Conservation (phyloP, 108 stramenopile species). For the Mediolabrus comicus region DNA sequence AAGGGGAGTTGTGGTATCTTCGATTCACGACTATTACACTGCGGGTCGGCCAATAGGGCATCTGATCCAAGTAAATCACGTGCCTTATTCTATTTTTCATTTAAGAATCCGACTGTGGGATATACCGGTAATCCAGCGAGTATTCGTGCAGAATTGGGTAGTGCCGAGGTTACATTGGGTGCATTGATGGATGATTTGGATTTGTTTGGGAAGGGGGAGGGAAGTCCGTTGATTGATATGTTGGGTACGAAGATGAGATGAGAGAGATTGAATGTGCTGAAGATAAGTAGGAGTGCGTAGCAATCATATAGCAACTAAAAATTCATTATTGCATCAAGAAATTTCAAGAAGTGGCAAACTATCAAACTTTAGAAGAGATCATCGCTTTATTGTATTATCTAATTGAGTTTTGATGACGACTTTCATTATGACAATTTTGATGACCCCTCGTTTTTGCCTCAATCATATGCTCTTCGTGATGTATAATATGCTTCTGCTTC, state of each 20-base stretch:
- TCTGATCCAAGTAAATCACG: conserved; percentile 39
- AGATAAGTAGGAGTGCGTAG: too few relatives aligned
- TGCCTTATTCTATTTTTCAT: conserved; percentile 78
- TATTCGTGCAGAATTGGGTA: conserved; percentile 53
- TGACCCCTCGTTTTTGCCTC: too few relatives aligned
- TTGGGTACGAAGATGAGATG: conserved; percentile 24
- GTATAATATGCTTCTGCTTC: too few relatives aligned
- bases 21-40: conserved; percentile 77
- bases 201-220: conserved; percentile 23
- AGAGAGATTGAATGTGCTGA: neutral
- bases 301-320: too few relatives aligned
- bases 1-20: conserved; percentile 79
- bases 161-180: conserved; percentile 16
- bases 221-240: conserved; percentile 29
- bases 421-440: too few relatives aligned
- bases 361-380: too few relatives aligned
- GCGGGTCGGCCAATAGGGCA: conserved; percentile 65
- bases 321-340: too few relatives aligned
- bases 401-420: too few relatives aligned
- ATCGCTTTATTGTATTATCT: too few relatives aligned
- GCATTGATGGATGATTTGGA: conserved; percentile 31
- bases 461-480: too few relatives aligned
- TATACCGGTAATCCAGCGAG: conserved; percentile 77
- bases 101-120: conserved; percentile 60
- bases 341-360: too few relatives aligned